A percentile compares a stretch with the other conserved stretches of the same genome.
Evolutionary conservation across 2,329 filamentous ascomycete genomes (phyloP).

Genomic region (Aspergillus neoniger): DNA sequence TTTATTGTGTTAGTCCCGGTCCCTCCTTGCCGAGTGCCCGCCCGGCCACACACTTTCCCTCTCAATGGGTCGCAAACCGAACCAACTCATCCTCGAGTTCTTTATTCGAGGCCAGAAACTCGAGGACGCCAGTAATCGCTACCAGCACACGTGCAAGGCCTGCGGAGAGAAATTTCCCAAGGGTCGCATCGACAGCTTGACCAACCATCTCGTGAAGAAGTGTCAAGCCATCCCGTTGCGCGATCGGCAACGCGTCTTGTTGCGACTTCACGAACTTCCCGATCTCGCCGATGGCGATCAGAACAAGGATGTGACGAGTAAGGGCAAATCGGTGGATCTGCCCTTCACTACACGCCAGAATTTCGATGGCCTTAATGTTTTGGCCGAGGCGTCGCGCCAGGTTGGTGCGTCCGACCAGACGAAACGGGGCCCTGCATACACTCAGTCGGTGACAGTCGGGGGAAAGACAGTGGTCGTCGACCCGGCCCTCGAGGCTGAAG

Average conservation of each 20-base stretch:
- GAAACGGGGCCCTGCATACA: slow-evolving; percentile 42
- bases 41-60: slow-evolving; percentile 18
- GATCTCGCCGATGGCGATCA: slow-evolving; percentile 49
- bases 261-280: slow-evolving; percentile 70
- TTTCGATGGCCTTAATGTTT: slow-evolving; percentile 80
- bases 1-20: slow-evolving; percentile 13
- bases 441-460: slow-evolving; percentile 44
- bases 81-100: slow-evolving; percentile 81
- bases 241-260: slow-evolving; percentile 73
- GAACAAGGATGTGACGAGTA: slow-evolving; percentile 43
- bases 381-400: slow-evolving; percentile 84
- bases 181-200: slow-evolving; percentile 80
- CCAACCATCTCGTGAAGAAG: slow-evolving; percentile 79
- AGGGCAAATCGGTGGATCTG: slow-evolving; percentile 41
- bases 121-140: slow-evolving; percentile 85
- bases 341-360: slow-evolving; percentile 56
- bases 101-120: slow-evolving; percentile 86
- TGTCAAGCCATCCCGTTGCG: slow-evolving; percentile 75
- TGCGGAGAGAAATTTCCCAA: slow-evolving; percentile 90
- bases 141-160: slow-evolving; percentile 85
- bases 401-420: slow-evolving; percentile 59
- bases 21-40: slow-evolving; percentile 14
- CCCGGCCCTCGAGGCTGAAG: slow-evolving; percentile 45
- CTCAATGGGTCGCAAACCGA: slow-evolving; percentile 79
- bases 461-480: slow-evolving; percentile 47